These are phyloP conservation scores for Penicillium sp. DNA, from an alignment of 2,329 filamentous ascomycete genomes.

Conservation along the genomic window DNA sequence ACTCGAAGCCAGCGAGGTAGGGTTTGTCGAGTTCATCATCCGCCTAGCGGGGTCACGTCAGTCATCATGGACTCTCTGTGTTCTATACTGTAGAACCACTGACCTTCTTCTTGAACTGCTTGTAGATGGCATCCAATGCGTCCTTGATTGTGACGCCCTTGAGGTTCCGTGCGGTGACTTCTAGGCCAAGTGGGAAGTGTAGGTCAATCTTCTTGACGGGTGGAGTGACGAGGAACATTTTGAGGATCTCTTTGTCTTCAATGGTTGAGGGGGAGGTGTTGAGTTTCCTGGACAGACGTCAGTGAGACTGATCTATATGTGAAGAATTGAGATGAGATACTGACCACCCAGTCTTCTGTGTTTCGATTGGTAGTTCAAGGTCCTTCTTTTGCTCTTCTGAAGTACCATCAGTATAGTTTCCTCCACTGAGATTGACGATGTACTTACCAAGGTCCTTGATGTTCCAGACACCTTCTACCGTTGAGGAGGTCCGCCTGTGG, in stretches of 20 bases:
- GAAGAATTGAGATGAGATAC: background rate
- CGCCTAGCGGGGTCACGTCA: constrained; percentile 54
- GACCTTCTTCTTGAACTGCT: constrained; percentile 95
- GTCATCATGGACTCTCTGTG: background rate
- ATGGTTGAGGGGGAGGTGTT: constrained; percentile 77
- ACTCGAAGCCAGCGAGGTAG: constrained; percentile 92
- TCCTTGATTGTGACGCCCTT: constrained; percentile 98
- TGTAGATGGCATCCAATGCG: constrained; percentile 90
- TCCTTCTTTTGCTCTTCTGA: constrained; percentile 35
- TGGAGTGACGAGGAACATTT: constrained; percentile 75
- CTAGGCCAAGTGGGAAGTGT: constrained; percentile 82
- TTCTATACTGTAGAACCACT: constrained; percentile 31
- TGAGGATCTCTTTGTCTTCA: constrained; percentile 81
- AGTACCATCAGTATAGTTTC: background rate
- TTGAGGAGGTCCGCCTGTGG: constrained; percentile 71
- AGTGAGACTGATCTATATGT: constrained; percentile 1
- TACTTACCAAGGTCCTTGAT: constrained; percentile 79
- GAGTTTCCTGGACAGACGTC: constrained; percentile 70
- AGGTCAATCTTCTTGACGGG: constrained; percentile 93
- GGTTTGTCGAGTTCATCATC: constrained; percentile 89
- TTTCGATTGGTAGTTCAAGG: constrained; percentile 36
- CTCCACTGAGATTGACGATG: constrained; percentile 12
- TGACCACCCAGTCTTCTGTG: constrained; percentile 39
- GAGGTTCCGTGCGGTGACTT: constrained; percentile 85
- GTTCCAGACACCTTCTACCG: constrained; percentile 71